Conservation (phyloP, 345 rosid species). For the Litchi chinensis region DNA sequence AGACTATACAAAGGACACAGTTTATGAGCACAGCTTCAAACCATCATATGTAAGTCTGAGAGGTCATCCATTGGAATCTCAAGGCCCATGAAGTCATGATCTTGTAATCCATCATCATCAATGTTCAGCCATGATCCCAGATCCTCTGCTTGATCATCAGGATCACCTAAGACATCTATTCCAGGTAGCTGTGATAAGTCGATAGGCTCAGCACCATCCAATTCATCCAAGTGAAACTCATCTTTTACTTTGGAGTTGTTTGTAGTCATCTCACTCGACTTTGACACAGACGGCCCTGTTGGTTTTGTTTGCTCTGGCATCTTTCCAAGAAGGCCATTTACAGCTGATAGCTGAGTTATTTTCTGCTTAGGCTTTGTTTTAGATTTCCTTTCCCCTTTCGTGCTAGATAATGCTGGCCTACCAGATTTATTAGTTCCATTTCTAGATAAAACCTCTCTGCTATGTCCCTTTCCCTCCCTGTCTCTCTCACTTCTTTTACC, state of each 20-base stretch:
- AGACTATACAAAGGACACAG: conserved; percentile 65
- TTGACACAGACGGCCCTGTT: conserved; percentile 46
- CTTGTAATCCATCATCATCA: conserved; percentile 89
- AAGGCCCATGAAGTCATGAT: conserved; percentile 89
- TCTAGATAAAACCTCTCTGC: conserved; percentile 64
- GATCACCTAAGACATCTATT: conserved; percentile 53
- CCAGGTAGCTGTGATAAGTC: conserved; percentile 81
- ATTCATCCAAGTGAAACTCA: conserved; percentile 61
- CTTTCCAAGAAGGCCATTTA: conserved; percentile 69
- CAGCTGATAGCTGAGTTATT: conserved; percentile 72
- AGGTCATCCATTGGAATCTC: conserved; percentile 99
- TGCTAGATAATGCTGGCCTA: conserved; percentile 67
- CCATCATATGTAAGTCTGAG: conserved; percentile 95
- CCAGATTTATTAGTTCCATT: conserved; percentile 74
- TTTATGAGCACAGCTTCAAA: conserved; percentile 50
- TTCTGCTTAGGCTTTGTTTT: conserved; percentile 95
- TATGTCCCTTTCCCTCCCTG: conserved; percentile 89
- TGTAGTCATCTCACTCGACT: conserved; percentile 42
- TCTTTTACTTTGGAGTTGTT: conserved; percentile 49
- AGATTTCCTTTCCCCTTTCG: conserved; percentile 84
- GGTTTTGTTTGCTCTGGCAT: conserved; percentile 63
- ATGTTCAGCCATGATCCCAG: conserved; percentile 92
- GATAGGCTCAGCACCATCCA: conserved; percentile 70
- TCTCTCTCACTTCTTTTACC: conserved; percentile 98
- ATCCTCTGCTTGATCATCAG: conserved; percentile 79